Evolutionary conservation across 176 grass and related monocot genomes (phyloP).

Genomic region (Cenchrus purpureus): DNA sequence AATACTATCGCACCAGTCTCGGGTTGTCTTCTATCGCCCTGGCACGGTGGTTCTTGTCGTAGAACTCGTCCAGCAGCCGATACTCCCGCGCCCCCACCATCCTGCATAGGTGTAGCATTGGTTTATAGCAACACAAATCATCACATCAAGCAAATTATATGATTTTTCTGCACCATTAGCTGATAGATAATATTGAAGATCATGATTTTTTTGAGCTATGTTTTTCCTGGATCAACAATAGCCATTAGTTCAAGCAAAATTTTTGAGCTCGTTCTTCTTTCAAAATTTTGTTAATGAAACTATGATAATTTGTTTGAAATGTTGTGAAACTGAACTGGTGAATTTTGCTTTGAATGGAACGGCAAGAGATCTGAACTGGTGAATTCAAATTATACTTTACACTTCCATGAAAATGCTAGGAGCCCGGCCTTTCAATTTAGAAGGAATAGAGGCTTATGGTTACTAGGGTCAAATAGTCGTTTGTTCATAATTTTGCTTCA

Average conservation of each 20-base stretch:
- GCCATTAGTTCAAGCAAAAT: neutral
- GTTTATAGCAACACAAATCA: too few species aligned
- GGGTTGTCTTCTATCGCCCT: too few species aligned
- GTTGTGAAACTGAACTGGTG: slow-evolving; percentile 3
- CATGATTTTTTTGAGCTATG: neutral
- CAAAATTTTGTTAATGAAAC: slow-evolving; percentile 6
- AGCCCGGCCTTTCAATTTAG: neutral
- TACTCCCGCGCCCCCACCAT: too few species aligned
- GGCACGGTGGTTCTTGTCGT: too few species aligned
- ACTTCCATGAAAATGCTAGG: neutral
- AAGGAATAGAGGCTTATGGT: neutral
- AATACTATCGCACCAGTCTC: too few species aligned
- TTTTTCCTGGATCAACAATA: slow-evolving; percentile 10
- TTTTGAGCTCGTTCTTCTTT: neutral
- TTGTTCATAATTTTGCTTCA: neutral
- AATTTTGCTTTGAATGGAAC: too few species aligned
- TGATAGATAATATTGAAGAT: too few species aligned
- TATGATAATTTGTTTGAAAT: neutral
- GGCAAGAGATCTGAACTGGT: too few species aligned
- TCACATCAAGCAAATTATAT: too few species aligned
- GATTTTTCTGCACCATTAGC: too few species aligned
- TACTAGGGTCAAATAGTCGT: neutral
- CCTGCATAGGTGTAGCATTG: too few species aligned
- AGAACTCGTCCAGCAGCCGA: too few species aligned
- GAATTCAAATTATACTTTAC: neutral